phyloP scores from a whole-genome alignment of 2,329 filamentous ascomycete species.

The Coniella vitis region DNA sequence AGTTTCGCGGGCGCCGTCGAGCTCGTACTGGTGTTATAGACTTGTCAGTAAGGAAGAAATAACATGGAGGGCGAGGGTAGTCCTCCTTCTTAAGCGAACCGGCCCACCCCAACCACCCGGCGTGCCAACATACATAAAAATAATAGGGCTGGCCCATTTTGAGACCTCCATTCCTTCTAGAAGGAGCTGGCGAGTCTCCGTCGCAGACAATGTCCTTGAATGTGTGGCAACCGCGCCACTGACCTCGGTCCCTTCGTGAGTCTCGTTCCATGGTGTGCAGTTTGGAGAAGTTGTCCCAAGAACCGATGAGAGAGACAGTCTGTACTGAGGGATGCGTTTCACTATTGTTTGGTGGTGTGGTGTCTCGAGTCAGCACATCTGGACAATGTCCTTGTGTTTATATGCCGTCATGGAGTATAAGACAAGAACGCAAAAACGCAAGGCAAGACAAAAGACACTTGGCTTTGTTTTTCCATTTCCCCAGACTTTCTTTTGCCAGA shows the following conservation, averaged over 20 bases:
- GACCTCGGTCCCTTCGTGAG: conserved; percentile 60
- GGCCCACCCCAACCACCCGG: conserved; percentile 9
- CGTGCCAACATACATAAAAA: conserved; percentile 81
- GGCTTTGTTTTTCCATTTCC: background rate
- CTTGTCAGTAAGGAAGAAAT: conserved; percentile 24
- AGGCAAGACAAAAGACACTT: background rate
- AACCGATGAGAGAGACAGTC: conserved; percentile 77
- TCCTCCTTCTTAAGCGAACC: too few relatives aligned
- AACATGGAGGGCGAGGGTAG: conserved; percentile 1
- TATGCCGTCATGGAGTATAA: background rate
- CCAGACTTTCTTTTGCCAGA: background rate
- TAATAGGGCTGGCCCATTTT: conserved; percentile 93
- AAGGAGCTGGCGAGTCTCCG: conserved; percentile 49
- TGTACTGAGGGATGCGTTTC: conserved; percentile 54
- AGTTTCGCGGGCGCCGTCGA: conserved; percentile 71
- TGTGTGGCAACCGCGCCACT: conserved; percentile 82
- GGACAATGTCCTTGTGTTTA: conserved; percentile 6
- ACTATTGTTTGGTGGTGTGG: conserved; percentile 30
- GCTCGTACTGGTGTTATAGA: conserved; percentile 62
- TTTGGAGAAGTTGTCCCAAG: conserved; percentile 88
- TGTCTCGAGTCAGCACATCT: conserved; percentile 5
- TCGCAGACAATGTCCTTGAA: conserved; percentile 84
- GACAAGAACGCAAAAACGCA: background rate
- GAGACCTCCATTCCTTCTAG: conserved; percentile 67
- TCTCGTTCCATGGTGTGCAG: conserved; percentile 79